A percentile compares a stretch with the other conserved stretches of the same genome.
These are phyloP conservation scores for Encephalitozoon cuniculi DNA, from an alignment of 371 early-diverging fungal genomes.

Conservation along the genomic window DNA sequence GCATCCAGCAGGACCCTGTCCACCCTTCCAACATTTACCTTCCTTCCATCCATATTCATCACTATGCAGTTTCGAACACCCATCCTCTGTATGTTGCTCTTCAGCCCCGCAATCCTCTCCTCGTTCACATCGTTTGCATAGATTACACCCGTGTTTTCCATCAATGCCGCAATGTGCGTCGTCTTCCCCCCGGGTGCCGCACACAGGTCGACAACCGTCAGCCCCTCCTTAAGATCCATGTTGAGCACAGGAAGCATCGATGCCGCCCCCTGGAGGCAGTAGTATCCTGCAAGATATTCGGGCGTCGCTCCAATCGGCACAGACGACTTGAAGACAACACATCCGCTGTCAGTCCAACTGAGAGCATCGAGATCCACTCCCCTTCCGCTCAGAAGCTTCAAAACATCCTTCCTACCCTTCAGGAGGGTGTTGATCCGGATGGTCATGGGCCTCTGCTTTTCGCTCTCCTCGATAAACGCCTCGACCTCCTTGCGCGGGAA, in stretches of 20 bases:
- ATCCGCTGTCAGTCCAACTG: slow-evolving; percentile 64
- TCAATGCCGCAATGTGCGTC: slow-evolving; percentile 69
- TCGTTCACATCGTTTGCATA: slow-evolving; percentile 92
- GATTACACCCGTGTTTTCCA: slow-evolving; percentile 91
- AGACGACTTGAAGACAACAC: slow-evolving; percentile 57
- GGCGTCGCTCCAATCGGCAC: slow-evolving; percentile 74
- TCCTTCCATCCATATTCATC: slow-evolving; percentile 87
- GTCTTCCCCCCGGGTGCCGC: slow-evolving; percentile 97
- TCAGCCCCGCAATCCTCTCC: slow-evolving; percentile 76
- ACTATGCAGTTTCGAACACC: slow-evolving; percentile 83
- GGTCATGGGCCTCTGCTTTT: slow-evolving; percentile 85
- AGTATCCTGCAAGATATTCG: slow-evolving; percentile 98
- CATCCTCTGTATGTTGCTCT: slow-evolving; percentile 85
- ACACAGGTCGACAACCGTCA: slow-evolving; percentile 92
- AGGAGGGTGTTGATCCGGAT: slow-evolving; percentile 90
- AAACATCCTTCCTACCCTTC: slow-evolving; percentile 81
- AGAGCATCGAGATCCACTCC: slow-evolving; percentile 93
- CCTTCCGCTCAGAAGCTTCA: slow-evolving; percentile 79
- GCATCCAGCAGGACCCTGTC: slow-evolving; percentile 94
- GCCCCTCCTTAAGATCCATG: slow-evolving; percentile 65
- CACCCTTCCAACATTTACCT: slow-evolving; percentile 81
- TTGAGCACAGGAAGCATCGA: slow-evolving; percentile 94
- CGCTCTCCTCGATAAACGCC: slow-evolving; percentile 88
- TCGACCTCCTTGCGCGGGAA: slow-evolving; percentile 65
- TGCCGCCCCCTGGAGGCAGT: slow-evolving; percentile 92